Evolutionary conservation across 2,329 filamentous ascomycete species (phyloP), one percentile per base, ranked within the genome.

Genomic region (Mycogone perniciosa): DNA sequence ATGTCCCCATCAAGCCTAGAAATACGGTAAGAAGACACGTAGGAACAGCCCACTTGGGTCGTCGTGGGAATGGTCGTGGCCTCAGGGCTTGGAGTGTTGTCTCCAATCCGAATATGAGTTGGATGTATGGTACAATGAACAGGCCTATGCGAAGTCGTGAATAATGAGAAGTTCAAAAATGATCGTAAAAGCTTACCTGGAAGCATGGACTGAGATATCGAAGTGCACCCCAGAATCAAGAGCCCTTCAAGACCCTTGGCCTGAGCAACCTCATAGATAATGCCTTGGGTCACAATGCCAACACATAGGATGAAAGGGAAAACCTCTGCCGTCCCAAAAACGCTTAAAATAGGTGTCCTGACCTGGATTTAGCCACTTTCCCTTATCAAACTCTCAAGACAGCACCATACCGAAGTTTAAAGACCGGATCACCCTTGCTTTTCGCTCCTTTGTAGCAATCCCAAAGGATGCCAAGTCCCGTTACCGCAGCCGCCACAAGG

Each of bases 41-140:
- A 3, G 73, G 67, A 29, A 82, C 74, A 34, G 76, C 78, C 76
- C 81, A 86, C 62, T 76, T 82, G 30, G 77, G 73, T 51, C 80
- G 75, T 1, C 76, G 70, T 4, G 77, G 74, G 56, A 87, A 86
- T 1, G 81, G 76, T 42, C 72, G 71, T 42, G 67, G 70, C 56
- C 70, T 74, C 29, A 84, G 63, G 8, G 79, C 76, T 57, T 84
- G 74, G 11, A 80, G 59, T 0, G 79, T 71, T 33, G 79, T 75
- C 63, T 88, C 85, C 52, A 84, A 55, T 10, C 79, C 81, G 57
- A 88, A 86, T 11, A 85, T 73, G 20, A 86, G 60, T 57, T 86
- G 84, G 31, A 83, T 76, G 55, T 77, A 85, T 29, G 84, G 84
- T 7, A 82, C 76, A 47, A 87, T 74, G 59, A 88, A 86, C 34